A percentile compares a stretch with the other conserved stretches of the same genome.
Evolutionary conservation across 78 protist genomes (phyloP).

Genomic region (Creolimax fragrantissima): DNA sequence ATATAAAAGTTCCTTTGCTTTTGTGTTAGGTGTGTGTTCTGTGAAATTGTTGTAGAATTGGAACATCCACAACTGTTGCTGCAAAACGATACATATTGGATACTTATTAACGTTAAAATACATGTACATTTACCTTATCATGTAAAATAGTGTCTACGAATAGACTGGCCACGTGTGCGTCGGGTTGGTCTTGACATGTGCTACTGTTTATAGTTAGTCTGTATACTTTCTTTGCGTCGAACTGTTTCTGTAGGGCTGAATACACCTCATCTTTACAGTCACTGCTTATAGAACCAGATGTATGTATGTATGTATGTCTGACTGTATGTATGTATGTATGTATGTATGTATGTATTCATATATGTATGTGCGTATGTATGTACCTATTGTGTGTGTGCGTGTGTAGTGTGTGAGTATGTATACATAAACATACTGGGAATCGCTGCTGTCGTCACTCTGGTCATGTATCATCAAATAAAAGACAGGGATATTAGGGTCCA

Average conservation of each 20-base stretch:
- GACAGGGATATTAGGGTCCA: neutral
- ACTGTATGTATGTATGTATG: neutral
- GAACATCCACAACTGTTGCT: too few relatives aligned
- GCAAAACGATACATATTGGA: too few relatives aligned
- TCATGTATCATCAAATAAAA: neutral
- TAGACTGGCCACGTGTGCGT: too few relatives aligned
- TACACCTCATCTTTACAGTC: neutral
- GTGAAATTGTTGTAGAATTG: too few relatives aligned
- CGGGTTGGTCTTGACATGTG: neutral
- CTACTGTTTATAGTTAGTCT: neutral
- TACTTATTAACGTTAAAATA: too few relatives aligned
- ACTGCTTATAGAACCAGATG: neutral
- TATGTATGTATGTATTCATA: neutral
- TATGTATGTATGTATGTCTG: neutral
- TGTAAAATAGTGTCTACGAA: too few relatives aligned
- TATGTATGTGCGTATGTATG: neutral
- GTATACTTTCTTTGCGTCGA: neutral
- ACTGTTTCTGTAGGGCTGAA: neutral
- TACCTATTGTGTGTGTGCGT: too few relatives aligned
- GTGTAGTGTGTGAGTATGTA: neutral
- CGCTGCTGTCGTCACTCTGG: neutral
- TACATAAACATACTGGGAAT: neutral
- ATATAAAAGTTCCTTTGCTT: too few relatives aligned
- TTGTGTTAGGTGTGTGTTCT: too few relatives aligned
- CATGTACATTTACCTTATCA: too few relatives aligned